phyloP scores from a whole-genome alignment of 768 basidiomycete genomes.

The Podaxis pistillaris region DNA sequence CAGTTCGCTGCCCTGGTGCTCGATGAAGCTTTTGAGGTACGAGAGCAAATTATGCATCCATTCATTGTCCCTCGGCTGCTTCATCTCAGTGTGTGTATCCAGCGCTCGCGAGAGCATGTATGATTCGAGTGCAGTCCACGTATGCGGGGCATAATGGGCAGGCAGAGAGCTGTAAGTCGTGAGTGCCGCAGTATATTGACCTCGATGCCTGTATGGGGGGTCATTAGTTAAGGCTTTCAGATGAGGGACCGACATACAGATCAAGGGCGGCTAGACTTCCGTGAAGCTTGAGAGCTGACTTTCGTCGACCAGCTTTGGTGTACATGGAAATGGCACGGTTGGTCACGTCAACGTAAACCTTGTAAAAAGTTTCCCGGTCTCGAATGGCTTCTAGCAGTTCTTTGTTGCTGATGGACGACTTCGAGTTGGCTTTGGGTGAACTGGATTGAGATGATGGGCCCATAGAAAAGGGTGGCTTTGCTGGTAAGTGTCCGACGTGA shows the following conservation, averaged over 20 bases:
- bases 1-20: conserved; percentile 50
- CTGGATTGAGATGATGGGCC: conserved; percentile 28
- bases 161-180: conserved; percentile 78
- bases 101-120: conserved; percentile 77
- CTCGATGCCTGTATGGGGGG: conserved; percentile 54
- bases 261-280: conserved; percentile 88
- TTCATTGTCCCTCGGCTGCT: conserved; percentile 63
- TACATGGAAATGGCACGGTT: conserved; percentile 86
- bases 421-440: conserved; percentile 21
- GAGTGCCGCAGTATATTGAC: conserved; percentile 59
- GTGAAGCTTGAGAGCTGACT: conserved; percentile 84
- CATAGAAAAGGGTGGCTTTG: conserved; percentile 68
- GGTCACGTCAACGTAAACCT: conserved; percentile 70
- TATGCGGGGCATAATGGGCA: conserved; percentile 79
- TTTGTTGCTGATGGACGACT: conserved; percentile 48
- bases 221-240: not conserved
- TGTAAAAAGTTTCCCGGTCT: conserved; percentile 65
- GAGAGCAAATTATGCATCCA: conserved; percentile 80
- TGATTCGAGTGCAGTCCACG: conserved; percentile 78
- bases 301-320: conserved; percentile 76
- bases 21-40: conserved; percentile 70
- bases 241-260: conserved; percentile 52
- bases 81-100: conserved; percentile 58
- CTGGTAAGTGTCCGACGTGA: conserved; percentile 67
- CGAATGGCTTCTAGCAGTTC: conserved; percentile 60